Evolutionary conservation across 2,329 filamentous ascomycete genomes (phyloP).

Genomic region (Fonsecaea erecta): DNA sequence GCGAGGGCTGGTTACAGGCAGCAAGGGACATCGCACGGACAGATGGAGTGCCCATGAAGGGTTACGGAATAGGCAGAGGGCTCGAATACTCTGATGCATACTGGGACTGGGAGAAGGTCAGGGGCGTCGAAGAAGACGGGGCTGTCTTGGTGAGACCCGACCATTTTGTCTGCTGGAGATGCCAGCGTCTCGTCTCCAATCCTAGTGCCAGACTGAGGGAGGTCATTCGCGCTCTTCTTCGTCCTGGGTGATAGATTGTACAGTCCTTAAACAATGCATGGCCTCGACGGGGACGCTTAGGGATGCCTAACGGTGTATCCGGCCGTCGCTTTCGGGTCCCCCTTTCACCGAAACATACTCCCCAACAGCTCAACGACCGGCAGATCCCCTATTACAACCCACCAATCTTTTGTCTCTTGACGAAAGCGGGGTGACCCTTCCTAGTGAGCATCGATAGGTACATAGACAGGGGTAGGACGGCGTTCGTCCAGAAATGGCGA

Average conservation of each 20-base stretch:
- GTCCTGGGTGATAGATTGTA: neutral
- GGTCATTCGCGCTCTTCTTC: neutral
- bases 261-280: too few relatives aligned
- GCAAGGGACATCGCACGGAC: slow-evolving; percentile 46
- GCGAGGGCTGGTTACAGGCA: slow-evolving; percentile 56
- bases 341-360: neutral
- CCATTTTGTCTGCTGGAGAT: slow-evolving; percentile 61
- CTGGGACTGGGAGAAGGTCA: slow-evolving; percentile 60
- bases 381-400: neutral
- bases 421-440: neutral
- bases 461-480: neutral
- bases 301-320: too few relatives aligned
- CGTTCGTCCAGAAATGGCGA: neutral
- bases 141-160: slow-evolving; percentile 64
- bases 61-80: slow-evolving; percentile 59
- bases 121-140: slow-evolving; percentile 62
- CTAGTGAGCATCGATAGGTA: too few relatives aligned
- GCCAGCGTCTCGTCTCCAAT: neutral
- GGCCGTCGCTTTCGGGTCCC: too few relatives aligned
- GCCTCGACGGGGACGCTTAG: too few relatives aligned
- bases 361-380: neutral
- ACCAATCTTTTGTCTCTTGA: neutral
- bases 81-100: slow-evolving; percentile 67
- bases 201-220: neutral
- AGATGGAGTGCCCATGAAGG: slow-evolving; percentile 54